Percentiles rank a stretch among this genome's conserved stretches.
Conservation (phyloP, 306 rosid species). For the Lagenaria siceraria region DNA sequence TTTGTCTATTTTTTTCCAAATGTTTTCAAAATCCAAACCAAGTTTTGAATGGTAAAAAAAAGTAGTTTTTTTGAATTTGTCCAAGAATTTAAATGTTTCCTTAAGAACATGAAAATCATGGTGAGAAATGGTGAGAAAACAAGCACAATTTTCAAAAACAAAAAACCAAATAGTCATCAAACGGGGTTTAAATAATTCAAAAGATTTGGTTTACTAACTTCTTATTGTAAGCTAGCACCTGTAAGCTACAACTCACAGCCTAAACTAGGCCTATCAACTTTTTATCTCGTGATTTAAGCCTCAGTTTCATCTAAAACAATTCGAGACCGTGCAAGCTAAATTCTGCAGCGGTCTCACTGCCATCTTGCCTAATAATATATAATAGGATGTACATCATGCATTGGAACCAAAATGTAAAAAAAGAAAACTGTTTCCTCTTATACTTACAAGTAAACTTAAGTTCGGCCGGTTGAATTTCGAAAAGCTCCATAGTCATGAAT, state of each 20-base stretch:
- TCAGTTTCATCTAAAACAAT: background rate
- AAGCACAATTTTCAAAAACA: too few relatives aligned
- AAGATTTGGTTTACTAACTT: background rate
- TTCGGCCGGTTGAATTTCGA: conserved; percentile 55
- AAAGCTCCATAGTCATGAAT: conserved; percentile 56
- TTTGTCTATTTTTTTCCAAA: too few relatives aligned
- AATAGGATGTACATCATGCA: background rate
- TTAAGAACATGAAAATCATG: too few relatives aligned
- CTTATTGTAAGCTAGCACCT: background rate
- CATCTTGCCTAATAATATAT: background rate
- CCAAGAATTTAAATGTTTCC: too few relatives aligned
- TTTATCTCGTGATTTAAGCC: background rate
- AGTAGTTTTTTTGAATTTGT: too few relatives aligned
- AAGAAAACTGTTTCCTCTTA: background rate
- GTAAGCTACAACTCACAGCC: background rate
- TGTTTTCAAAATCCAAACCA: too few relatives aligned
- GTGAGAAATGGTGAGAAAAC: too few relatives aligned
- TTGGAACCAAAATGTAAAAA: background rate
- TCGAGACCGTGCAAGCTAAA: background rate
- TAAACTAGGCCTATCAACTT: background rate
- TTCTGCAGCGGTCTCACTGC: background rate
- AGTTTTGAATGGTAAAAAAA: too few relatives aligned
- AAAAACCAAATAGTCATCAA: too few relatives aligned
- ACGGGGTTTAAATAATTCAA: background rate
- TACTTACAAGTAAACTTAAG: conserved; percentile 73